Conservation (phyloP, 164 flowering plant species). For the Chimonanthus salicifolius region DNA sequence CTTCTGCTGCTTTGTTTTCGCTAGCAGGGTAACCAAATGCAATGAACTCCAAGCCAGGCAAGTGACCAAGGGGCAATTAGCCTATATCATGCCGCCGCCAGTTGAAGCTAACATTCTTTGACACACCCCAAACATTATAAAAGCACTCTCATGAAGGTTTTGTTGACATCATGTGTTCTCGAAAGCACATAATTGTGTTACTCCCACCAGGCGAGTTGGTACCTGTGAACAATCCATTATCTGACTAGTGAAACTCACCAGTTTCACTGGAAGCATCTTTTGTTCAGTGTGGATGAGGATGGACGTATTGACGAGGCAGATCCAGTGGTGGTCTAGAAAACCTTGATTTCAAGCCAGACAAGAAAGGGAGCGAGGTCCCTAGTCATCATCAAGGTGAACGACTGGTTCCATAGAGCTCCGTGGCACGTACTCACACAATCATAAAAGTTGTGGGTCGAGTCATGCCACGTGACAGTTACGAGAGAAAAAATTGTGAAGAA, state of each 20-base stretch:
- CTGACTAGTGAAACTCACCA: slow-evolving; percentile 71
- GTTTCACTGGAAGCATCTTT: slow-evolving; percentile 69
- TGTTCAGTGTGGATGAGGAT: slow-evolving; percentile 59
- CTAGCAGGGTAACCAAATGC: no score
- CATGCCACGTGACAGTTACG: no score
- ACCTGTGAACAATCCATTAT: slow-evolving; percentile 50
- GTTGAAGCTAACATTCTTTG: slow-evolving; percentile 33
- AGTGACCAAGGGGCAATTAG: slow-evolving; percentile 59
- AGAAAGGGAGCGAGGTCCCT: slow-evolving; percentile 69
- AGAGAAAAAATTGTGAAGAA: no score
- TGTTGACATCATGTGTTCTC: slow-evolving; percentile 56
- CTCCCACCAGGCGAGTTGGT: slow-evolving; percentile 62
- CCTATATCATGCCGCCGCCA: slow-evolving; percentile 75
- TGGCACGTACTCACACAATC: no score
- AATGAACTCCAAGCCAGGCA: slow-evolving; percentile 41
- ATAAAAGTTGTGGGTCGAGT: no score
- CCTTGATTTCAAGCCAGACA: slow-evolving; percentile 55
- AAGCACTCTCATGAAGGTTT: slow-evolving; percentile 75
- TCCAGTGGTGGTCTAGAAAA: slow-evolving; percentile 67
- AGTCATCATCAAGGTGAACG: slow-evolving; percentile 13
- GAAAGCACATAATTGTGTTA: slow-evolving; percentile 38
- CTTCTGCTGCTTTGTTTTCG: no score
- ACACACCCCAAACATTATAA: slow-evolving; percentile 42
- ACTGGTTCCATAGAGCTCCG: no score
- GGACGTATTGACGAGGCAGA: slow-evolving; percentile 66